Evolutionary conservation across 2,329 filamentous ascomycete genomes (phyloP).

Genomic region (Pyrenophora seminiperda): DNA sequence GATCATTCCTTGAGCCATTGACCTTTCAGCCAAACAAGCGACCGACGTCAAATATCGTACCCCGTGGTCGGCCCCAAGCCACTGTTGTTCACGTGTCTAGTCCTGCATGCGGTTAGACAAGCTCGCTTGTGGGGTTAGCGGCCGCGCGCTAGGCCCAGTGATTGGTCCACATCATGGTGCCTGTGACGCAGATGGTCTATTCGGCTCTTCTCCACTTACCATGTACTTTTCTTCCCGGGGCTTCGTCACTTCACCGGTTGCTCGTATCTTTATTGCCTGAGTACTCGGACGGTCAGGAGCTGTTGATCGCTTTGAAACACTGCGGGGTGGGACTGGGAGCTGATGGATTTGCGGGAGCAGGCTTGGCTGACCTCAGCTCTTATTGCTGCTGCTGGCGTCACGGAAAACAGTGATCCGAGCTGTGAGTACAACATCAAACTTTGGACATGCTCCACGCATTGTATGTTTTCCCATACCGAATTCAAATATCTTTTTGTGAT

Average conservation of each 20-base stretch:
- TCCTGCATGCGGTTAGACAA: not conserved
- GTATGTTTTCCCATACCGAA: no score
- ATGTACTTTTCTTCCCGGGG: not conserved
- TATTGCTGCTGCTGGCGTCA: no score
- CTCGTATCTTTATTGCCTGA: not conserved
- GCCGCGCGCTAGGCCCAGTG: conserved; percentile 1
- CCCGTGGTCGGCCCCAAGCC: conserved; percentile 3
- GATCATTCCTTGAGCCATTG: not conserved
- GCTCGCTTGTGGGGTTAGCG: conserved; percentile 1
- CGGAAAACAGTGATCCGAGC: no score
- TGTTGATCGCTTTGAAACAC: no score
- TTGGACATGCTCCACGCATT: no score
- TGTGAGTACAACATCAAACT: no score
- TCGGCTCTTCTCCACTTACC: not conserved
- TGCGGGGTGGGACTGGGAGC: no score
- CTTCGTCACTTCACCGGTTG: not conserved
- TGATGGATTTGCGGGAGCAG: no score
- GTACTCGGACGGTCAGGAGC: no score
- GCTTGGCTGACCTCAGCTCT: no score
- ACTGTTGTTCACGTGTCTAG: conserved; percentile 5
- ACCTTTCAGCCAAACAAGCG: not conserved
- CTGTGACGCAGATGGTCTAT: conserved; percentile 6
- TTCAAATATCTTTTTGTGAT: no score
- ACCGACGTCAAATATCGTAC: conserved; percentile 7
- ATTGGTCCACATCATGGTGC: conserved; percentile 10